A percentile compares a stretch with the other conserved stretches of the same genome.
Conservation (phyloP, 768 basidiomycete species). For the Tephrocybe sp. region DNA sequence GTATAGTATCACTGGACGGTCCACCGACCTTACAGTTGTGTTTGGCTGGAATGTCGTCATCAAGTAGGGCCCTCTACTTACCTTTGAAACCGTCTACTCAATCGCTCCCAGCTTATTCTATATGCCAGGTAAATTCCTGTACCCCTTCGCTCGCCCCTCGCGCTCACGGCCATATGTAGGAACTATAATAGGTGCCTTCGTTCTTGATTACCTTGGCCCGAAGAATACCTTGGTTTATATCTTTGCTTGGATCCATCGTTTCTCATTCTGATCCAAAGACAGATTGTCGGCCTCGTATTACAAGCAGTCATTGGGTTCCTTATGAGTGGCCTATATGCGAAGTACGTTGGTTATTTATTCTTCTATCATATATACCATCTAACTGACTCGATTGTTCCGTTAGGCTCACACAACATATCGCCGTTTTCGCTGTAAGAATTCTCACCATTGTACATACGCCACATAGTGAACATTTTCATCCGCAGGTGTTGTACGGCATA, state of each 20-base stretch:
- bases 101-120: constrained; percentile 32
- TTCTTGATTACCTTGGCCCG: constrained; percentile 72
- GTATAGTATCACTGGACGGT: constrained; percentile 55
- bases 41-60: constrained; percentile 87
- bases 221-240: constrained; percentile 66
- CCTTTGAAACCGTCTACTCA: background rate
- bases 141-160: background rate
- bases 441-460: constrained; percentile 1
- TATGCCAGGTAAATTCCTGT: constrained; percentile 29
- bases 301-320: constrained; percentile 81
- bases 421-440: constrained; percentile 69
- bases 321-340: constrained; percentile 77
- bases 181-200: constrained; percentile 71
- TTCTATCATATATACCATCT: background rate
- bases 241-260: constrained; percentile 1
- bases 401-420: constrained; percentile 60
- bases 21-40: constrained; percentile 49
- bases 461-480: background rate
- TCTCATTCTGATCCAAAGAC: background rate
- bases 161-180: constrained; percentile 42
- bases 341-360: constrained; percentile 27
- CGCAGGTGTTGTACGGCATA: constrained; percentile 79
- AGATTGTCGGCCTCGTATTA: constrained; percentile 68
- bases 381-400: background rate
- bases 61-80: constrained; percentile 46